Percentiles rank a stretch among this genome's conserved stretches.
phyloP scores from a whole-genome alignment of 306 rosid genomes.

The Pachyrhizus erosus region DNA sequence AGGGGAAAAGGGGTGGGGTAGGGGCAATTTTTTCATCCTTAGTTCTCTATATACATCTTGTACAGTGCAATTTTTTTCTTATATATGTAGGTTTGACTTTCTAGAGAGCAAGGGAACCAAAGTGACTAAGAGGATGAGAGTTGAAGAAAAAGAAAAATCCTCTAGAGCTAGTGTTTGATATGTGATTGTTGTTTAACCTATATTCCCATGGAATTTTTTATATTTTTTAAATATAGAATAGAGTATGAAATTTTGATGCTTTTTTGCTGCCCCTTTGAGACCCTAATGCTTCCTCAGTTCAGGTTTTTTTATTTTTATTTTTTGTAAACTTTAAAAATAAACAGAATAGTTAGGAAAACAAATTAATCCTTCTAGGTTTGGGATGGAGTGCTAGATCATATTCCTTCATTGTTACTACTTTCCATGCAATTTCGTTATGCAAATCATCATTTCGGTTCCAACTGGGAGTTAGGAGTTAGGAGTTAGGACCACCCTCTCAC shows the following conservation, averaged over 20 bases:
- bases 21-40: constrained; percentile 40
- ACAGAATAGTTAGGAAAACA: neutral
- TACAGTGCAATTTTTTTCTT: constrained; percentile 51
- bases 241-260: constrained; percentile 30
- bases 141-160: neutral
- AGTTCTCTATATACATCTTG: constrained; percentile 49
- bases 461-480: constrained; percentile 30
- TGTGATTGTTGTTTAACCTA: constrained; percentile 41
- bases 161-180: constrained; percentile 19
- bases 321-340: constrained; percentile 1
- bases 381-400: constrained; percentile 33
- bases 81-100: constrained; percentile 54
- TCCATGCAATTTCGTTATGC: constrained; percentile 65
- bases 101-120: constrained; percentile 9
- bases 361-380: constrained; percentile 16
- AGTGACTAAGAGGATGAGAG: neutral
- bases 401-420: constrained; percentile 34
- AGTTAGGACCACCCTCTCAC: constrained; percentile 59
- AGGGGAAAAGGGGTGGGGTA: neutral
- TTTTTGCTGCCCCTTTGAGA: neutral
- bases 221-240: neutral
- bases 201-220: neutral
- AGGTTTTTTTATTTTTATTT: neutral
- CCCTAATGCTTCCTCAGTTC: neutral
- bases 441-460: constrained; percentile 69